Conservation (phyloP, 2,329 filamentous ascomycete species). For the Claviceps sp. region DNA sequence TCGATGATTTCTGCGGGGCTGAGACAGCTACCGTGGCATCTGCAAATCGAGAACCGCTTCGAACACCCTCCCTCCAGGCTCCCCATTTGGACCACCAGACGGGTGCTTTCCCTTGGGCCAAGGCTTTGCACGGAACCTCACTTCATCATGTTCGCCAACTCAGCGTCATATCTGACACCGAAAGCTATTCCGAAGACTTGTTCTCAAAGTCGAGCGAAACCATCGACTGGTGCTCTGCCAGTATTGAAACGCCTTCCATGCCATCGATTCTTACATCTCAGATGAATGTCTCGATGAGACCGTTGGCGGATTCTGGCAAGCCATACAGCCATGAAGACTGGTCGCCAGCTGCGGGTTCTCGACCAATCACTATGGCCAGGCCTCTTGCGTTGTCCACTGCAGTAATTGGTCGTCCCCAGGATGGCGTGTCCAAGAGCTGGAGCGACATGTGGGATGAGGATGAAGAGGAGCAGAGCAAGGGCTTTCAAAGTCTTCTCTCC, state of each 20-base stretch:
- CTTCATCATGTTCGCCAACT: conserved; percentile 62
- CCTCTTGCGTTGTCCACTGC: conserved; percentile 57
- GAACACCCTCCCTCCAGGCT: conserved; percentile 87
- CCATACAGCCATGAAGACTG: conserved; percentile 24
- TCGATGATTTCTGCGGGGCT: conserved; percentile 87
- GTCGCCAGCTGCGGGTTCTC: conserved; percentile 50
- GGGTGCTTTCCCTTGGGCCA: conserved; percentile 89
- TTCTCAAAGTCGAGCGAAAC: conserved; percentile 66
- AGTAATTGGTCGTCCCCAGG: conserved; percentile 65
- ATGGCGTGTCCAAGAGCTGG: conserved; percentile 93
- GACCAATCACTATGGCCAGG: conserved; percentile 70
- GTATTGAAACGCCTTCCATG: conserved; percentile 65
- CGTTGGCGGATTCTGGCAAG: conserved; percentile 42
- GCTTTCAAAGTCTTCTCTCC: conserved; percentile 53
- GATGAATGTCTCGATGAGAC: conserved; percentile 68
- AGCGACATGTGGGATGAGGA: conserved; percentile 97
- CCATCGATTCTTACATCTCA: conserved; percentile 76
- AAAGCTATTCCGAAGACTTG: conserved; percentile 70
- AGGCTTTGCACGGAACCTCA: conserved; percentile 67
- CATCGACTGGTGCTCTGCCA: conserved; percentile 66
- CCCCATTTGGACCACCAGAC: conserved; percentile 53
- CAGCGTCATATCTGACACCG: conserved; percentile 70
- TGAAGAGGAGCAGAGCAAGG: conserved; percentile 48
- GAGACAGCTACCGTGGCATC: conserved; percentile 66
- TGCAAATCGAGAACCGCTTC: conserved; percentile 85